These are phyloP conservation scores for Ganoderma lucidum DNA, from an alignment of 1,284 basidiomycete genomes.

Conservation along the genomic window DNA sequence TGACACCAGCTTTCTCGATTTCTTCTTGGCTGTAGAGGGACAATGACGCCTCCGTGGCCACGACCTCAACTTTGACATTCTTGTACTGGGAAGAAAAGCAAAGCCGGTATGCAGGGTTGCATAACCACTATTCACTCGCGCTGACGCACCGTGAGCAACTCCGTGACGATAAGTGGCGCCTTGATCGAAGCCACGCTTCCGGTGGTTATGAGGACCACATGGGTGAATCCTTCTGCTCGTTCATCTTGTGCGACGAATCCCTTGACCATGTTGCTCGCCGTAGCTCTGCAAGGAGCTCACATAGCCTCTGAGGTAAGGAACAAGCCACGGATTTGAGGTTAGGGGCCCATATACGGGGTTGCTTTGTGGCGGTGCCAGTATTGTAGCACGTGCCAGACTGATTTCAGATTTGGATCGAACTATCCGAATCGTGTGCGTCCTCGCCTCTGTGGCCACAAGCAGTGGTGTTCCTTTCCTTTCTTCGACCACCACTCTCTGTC, in stretches of 20 bases:
- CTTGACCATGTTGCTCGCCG: conserved; percentile 13
- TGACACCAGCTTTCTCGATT: conserved; percentile 61
- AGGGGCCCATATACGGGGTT: conserved; percentile 17
- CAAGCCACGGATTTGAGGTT: conserved; percentile 18
- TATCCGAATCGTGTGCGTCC: conserved; percentile 18
- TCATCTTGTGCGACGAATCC: conserved; percentile 40
- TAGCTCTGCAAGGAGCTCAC: neutral
- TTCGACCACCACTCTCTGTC: conserved; percentile 18
- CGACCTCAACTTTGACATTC: conserved; percentile 84
- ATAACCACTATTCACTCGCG: conserved; percentile 8
- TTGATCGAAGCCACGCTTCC: conserved; percentile 97
- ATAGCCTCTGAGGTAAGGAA: conserved; percentile 8
- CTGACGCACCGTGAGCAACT: conserved; percentile 71
- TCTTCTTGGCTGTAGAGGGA: conserved; percentile 76
- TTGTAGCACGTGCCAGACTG: conserved; percentile 27
- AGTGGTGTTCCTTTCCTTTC: conserved; percentile 17
- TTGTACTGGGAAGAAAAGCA: conserved; percentile 55
- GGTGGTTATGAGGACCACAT: conserved; percentile 88
- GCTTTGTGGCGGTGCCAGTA: conserved; percentile 25
- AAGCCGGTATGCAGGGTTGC: neutral
- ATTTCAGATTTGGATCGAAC: conserved; percentile 24
- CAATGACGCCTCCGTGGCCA: conserved; percentile 82
- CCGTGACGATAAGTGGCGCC: conserved; percentile 86
- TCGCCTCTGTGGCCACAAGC: conserved; percentile 1
- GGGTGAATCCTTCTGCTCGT: conserved; percentile 50